These are phyloP conservation scores for Lodderomyces elongisporus DNA, from an alignment of 1,139 yeast genomes.

Conservation along the genomic window DNA sequence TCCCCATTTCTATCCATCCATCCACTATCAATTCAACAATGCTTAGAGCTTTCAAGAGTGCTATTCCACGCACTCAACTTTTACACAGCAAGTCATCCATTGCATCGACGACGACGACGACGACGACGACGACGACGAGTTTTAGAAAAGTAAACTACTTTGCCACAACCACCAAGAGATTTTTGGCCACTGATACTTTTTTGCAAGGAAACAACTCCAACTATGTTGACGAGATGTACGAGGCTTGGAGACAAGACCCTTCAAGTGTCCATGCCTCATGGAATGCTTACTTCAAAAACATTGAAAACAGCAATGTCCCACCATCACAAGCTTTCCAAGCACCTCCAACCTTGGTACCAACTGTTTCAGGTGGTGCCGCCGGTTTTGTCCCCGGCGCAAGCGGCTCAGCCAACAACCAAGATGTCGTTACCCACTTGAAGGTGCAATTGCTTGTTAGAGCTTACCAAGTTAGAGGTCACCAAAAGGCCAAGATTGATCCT, in stretches of 20 bases:
- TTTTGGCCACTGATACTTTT: conserved; percentile 33
- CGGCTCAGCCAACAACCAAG: conserved; percentile 37
- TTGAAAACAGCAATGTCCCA: conserved; percentile 64
- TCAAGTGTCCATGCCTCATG: conserved; percentile 89
- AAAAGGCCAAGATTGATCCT: conserved; percentile 93
- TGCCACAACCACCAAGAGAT: conserved; percentile 6
- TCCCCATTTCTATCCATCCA: no score
- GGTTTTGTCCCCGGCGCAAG: conserved; percentile 45
- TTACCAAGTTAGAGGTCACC: conserved; percentile 97
- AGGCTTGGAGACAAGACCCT: conserved; percentile 91
- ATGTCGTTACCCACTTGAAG: conserved; percentile 84
- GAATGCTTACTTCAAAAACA: conserved; percentile 92
- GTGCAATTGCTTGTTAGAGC: conserved; percentile 96
- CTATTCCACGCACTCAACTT: conserved; percentile 32
- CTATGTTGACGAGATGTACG: conserved; percentile 96
- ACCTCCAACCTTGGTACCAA: conserved; percentile 83
- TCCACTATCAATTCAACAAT: no score
- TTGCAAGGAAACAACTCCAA: conserved; percentile 81
- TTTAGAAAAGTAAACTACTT: no score
- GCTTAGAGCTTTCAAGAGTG: conserved; percentile 45
- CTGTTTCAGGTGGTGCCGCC: conserved; percentile 70
- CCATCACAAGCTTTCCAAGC: conserved; percentile 78
- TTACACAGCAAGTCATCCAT: conserved; percentile 6
- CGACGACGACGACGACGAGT: no score
- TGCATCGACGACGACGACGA: background rate